These are phyloP conservation scores for Eucalyptus curtisii DNA, from an alignment of 345 rosid genomes.

Conservation along the genomic window DNA sequence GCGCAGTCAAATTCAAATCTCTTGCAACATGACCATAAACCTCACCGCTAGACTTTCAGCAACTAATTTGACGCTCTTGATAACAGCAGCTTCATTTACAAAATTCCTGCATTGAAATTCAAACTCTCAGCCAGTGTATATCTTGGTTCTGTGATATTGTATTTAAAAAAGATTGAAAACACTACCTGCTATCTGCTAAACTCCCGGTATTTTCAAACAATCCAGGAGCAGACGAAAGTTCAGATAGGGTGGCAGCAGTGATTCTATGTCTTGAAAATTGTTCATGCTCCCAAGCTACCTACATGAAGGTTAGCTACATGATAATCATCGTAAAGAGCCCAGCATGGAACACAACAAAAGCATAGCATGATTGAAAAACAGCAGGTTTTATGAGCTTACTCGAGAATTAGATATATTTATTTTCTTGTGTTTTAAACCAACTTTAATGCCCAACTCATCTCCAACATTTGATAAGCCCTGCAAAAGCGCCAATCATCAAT, in stretches of 20 bases:
- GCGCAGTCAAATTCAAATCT: not conserved
- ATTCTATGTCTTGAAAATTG: slow-evolving; percentile 93
- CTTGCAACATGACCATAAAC: not conserved
- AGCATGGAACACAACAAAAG: not conserved
- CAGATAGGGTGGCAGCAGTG: slow-evolving; percentile 91
- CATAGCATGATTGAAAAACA: not conserved
- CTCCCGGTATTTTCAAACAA: slow-evolving; percentile 70
- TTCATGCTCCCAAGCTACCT: slow-evolving; percentile 99
- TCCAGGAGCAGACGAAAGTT: slow-evolving; percentile 68
- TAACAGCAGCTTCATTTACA: slow-evolving; percentile 52
- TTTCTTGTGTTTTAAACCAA: slow-evolving; percentile 92
- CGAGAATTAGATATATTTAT: slow-evolving; percentile 91
- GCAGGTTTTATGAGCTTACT: slow-evolving; percentile 40
- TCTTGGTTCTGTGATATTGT: not conserved
- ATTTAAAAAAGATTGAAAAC: not conserved
- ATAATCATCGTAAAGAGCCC: not conserved
- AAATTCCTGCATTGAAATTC: slow-evolving; percentile 33
- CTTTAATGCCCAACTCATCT: slow-evolving; percentile 60
- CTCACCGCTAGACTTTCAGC: slow-evolving; percentile 95
- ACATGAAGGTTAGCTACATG: slow-evolving; percentile 12
- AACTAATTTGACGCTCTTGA: slow-evolving; percentile 68
- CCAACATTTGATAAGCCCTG: slow-evolving; percentile 85
- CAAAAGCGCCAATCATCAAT: slow-evolving; percentile 4
- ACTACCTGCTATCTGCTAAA: slow-evolving; percentile 67
- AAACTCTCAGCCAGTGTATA: not conserved